A percentile compares a stretch with the other conserved stretches of the same genome.
Evolutionary conservation across 2,329 filamentous ascomycete species (phyloP).

Genomic region (Pseudogymnoascus sp.): DNA sequence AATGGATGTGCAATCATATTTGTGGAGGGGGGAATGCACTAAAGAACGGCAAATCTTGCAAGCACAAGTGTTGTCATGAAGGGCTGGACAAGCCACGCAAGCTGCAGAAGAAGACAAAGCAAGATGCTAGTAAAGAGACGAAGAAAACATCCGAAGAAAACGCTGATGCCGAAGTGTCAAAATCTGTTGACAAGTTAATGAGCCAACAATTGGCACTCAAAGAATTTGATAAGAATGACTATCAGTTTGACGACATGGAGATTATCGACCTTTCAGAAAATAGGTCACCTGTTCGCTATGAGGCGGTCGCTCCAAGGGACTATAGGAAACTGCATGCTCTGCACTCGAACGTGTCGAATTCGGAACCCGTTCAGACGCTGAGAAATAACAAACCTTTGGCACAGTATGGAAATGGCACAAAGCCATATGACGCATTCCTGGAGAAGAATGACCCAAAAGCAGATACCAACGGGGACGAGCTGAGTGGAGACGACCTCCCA

Average conservation of each 20-base stretch:
- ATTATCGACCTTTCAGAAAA: conserved; percentile 23
- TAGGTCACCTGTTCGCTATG: conserved; percentile 14
- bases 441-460: conserved; percentile 9
- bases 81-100: conserved; percentile 54
- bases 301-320: conserved; percentile 18
- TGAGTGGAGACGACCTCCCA: conserved; percentile 32
- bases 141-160: background rate
- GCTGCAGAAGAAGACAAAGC: background rate
- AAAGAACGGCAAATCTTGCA: conserved; percentile 43
- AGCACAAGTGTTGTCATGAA: conserved; percentile 63
- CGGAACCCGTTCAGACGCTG: conserved; percentile 16
- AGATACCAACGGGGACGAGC: conserved; percentile 11
- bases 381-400: conserved; percentile 22
- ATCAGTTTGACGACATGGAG: conserved; percentile 18
- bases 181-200: background rate
- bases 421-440: conserved; percentile 19
- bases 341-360: conserved; percentile 23
- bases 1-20: conserved; percentile 63
- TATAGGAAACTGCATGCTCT: conserved; percentile 25
- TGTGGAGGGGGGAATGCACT: conserved; percentile 40
- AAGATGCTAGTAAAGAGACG: background rate
- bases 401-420: conserved; percentile 19
- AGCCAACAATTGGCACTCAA: background rate
- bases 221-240: background rate
- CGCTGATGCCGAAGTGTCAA: background rate